A percentile compares a stretch with the other conserved stretches of the same genome.
phyloP scores from a whole-genome alignment of 2,329 filamentous ascomycete species.

The Hypomyces perniciosus region DNA sequence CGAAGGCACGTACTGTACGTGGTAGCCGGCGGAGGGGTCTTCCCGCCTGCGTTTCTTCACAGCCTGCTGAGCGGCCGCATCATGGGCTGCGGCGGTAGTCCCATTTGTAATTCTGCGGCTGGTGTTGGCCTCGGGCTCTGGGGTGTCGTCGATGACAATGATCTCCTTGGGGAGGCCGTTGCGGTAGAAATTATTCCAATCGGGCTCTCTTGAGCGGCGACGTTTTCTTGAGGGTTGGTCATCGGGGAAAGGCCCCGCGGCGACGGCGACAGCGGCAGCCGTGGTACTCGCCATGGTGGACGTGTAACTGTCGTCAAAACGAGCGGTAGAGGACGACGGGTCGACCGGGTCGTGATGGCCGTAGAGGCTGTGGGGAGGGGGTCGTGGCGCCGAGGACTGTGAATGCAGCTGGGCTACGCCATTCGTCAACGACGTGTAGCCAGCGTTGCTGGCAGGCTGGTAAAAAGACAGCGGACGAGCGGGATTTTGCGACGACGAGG shows the following conservation, averaged over 20 bases:
- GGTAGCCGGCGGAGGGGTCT: conserved; percentile 60
- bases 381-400: conserved; percentile 26
- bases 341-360: conserved; percentile 16
- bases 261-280: conserved; percentile 19
- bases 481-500: conserved; percentile 20
- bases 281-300: conserved; percentile 18
- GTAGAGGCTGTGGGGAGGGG: conserved; percentile 24
- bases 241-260: conserved; percentile 20
- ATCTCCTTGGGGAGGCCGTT: conserved; percentile 80
- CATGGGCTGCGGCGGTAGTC: conserved; percentile 22
- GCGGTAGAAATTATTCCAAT: conserved; percentile 77
- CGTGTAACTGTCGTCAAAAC: conserved; percentile 18
- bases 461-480: conserved; percentile 23
- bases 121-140: conserved; percentile 47
- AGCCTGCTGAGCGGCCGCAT: conserved; percentile 39
- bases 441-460: conserved; percentile 22
- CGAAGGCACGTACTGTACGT: conserved; percentile 64
- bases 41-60: conserved; percentile 71
- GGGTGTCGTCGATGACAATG: conserved; percentile 76
- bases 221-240: conserved; percentile 40
- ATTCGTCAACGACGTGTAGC: conserved; percentile 29
- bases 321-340: conserved; percentile 20
- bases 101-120: conserved; percentile 34
- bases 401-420: conserved; percentile 25
- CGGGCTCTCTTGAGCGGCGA: conserved; percentile 57